Evolutionary conservation across 768 basidiomycete species (phyloP).

Genomic region (Lactarius pseudohatsudake): DNA sequence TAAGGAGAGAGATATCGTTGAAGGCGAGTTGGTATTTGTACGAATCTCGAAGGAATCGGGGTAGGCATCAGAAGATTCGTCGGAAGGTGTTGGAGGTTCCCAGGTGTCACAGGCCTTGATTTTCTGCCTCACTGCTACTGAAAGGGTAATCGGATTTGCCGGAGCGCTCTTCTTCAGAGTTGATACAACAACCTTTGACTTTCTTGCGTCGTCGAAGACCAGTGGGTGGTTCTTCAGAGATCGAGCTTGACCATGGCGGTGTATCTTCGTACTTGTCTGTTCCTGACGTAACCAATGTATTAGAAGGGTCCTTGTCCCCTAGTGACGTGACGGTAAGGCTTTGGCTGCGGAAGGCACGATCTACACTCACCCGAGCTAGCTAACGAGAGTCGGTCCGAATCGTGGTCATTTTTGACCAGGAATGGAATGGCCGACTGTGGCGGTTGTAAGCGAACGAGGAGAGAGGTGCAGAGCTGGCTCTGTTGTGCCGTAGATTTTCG

Average conservation of each 20-base stretch:
- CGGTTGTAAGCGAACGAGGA: conserved; percentile 25
- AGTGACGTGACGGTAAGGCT: background rate
- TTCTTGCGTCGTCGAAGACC: conserved; percentile 25
- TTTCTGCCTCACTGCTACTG: too few relatives aligned
- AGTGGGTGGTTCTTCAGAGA: conserved; percentile 12
- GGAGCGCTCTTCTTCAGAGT: conserved; percentile 27
- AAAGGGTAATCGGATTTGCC: conserved; percentile 40
- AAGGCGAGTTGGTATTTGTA: background rate
- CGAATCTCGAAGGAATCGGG: conserved; percentile 14
- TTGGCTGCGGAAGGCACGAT: background rate
- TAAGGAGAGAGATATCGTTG: background rate
- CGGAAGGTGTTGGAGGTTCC: background rate
- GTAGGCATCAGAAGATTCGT: conserved; percentile 3
- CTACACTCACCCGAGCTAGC: conserved; percentile 17
- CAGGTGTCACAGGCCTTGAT: too few relatives aligned
- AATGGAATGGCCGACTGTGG: conserved; percentile 10
- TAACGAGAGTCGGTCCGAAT: background rate
- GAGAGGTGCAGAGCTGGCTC: conserved; percentile 19
- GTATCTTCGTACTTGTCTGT: conserved; percentile 11
- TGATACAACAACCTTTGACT: conserved; percentile 17
- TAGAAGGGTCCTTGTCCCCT: conserved; percentile 18
- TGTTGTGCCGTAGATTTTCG: conserved; percentile 24
- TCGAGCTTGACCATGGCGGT: conserved; percentile 7
- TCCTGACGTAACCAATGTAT: conserved; percentile 21
- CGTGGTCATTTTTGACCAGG: conserved; percentile 4